Evolutionary conservation across 306 rosid genomes (phyloP).

Genomic region (Begonia fuchsioides): DNA sequence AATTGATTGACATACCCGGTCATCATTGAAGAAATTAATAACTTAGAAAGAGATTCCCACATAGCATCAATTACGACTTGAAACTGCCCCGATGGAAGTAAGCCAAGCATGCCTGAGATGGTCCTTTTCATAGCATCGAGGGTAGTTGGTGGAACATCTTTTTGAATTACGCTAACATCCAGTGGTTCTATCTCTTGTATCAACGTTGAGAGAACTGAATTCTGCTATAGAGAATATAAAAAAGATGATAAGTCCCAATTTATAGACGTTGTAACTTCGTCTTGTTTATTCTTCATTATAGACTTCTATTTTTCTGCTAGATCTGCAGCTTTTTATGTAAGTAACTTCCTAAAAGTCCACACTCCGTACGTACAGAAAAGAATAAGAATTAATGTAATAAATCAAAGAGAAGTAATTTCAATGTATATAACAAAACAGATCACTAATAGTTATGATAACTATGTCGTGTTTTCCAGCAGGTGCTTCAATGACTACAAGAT

Average conservation of each 20-base stretch:
- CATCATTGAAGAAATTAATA: conserved; percentile 86
- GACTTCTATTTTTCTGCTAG: too few relatives aligned
- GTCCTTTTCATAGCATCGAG: conserved; percentile 96
- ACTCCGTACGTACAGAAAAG: too few relatives aligned
- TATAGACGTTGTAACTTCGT: too few relatives aligned
- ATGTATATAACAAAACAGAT: too few relatives aligned
- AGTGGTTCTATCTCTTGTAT: conserved; percentile 90
- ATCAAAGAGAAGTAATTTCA: too few relatives aligned
- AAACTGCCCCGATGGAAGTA: conserved; percentile 86
- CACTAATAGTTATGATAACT: too few relatives aligned
- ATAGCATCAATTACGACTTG: conserved; percentile 75
- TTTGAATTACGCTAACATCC: conserved; percentile 69
- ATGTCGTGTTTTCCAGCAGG: too few relatives aligned
- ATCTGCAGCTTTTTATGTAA: too few relatives aligned
- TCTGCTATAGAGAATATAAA: conserved; percentile 24
- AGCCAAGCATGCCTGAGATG: conserved; percentile 86
- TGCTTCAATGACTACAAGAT: too few relatives aligned
- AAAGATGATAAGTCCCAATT: not conserved
- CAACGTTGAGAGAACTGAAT: conserved; percentile 50
- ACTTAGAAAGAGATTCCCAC: conserved; percentile 86
- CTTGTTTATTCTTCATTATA: too few relatives aligned
- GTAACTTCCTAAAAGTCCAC: too few relatives aligned
- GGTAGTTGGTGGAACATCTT: conserved; percentile 72
- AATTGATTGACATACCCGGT: conserved; percentile 48
- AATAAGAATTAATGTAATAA: too few relatives aligned